Percentiles rank a stretch among this genome's conserved stretches.
Evolutionary conservation across 176 grass and related monocot genomes (phyloP).

Genomic region (Raddia guianensis): DNA sequence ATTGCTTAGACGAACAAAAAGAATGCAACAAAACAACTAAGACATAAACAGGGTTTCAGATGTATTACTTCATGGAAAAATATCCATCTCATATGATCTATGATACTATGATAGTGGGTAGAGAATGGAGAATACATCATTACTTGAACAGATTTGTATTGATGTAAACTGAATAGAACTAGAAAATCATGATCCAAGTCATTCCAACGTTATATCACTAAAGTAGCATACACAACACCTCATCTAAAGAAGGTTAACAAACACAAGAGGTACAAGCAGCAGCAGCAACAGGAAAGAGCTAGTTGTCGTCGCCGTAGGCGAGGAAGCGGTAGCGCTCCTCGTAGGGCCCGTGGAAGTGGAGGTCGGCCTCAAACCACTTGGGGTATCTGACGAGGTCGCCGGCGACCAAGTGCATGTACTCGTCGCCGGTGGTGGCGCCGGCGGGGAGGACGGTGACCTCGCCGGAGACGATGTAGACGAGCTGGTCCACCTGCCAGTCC

Average conservation of each 20-base stretch:
- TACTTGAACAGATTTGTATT: neutral
- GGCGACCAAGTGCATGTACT: constrained; percentile 85
- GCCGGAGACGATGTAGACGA: constrained; percentile 81
- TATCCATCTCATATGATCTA: constrained; percentile 1
- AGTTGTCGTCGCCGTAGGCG: constrained; percentile 69
- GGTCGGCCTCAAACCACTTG: constrained; percentile 90
- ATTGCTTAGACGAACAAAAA: neutral
- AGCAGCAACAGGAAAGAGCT: too few species aligned
- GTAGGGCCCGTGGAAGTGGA: constrained; percentile 88
- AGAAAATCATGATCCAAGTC: constrained; percentile 18
- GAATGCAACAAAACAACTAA: neutral
- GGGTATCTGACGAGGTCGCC: constrained; percentile 88
- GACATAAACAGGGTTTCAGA: neutral
- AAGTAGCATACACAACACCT: neutral
- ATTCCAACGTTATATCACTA: neutral
- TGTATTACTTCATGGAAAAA: constrained; percentile 12
- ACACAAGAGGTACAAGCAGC: too few species aligned
- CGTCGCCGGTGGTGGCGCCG: constrained; percentile 70
- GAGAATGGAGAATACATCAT: constrained; percentile 19
- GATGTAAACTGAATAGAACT: constrained; percentile 12
- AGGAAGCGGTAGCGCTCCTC: constrained; percentile 90
- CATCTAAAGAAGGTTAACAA: constrained; percentile 9
- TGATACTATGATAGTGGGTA: constrained; percentile 13
- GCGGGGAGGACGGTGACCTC: constrained; percentile 83
- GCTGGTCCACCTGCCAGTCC: constrained; percentile 99